phyloP scores from a whole-genome alignment of 148 eudicot species.

The Silene uniflora region DNA sequence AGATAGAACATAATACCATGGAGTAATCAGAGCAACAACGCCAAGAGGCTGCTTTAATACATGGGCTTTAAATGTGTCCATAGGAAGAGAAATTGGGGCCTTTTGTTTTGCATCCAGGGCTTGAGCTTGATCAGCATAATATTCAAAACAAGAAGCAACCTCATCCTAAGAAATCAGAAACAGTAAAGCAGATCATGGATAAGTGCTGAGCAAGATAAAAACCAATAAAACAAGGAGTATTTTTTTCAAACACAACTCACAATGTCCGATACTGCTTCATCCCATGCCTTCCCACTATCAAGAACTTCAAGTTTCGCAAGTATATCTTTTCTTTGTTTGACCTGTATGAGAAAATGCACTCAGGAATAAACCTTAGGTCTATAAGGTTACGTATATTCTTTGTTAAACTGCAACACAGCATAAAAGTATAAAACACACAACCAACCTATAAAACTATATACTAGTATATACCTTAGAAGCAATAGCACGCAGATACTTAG shows the following conservation, averaged over 20 bases:
- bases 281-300: slow-evolving; percentile 82
- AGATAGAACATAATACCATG: no score
- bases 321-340: slow-evolving; percentile 62
- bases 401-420: no score
- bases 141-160: slow-evolving; percentile 93
- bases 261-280: slow-evolving; percentile 91
- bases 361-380: neutral
- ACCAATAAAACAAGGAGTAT: neutral
- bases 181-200: slow-evolving; percentile 5
- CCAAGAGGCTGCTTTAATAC: slow-evolving; percentile 86
- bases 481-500: slow-evolving; percentile 89
- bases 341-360: slow-evolving; percentile 35
- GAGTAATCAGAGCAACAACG: slow-evolving; percentile 93
- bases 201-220: neutral
- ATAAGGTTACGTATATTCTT: neutral
- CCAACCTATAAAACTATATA: neutral
- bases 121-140: slow-evolving; percentile 92
- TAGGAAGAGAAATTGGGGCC: slow-evolving; percentile 72
- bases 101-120: slow-evolving; percentile 82
- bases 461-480: slow-evolving; percentile 68
- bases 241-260: slow-evolving; percentile 35
- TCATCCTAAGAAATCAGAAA: slow-evolving; percentile 62
- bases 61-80: slow-evolving; percentile 81
- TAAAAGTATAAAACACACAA: no score
- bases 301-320: slow-evolving; percentile 76